Evolutionary conservation across 306 rosid species (phyloP).

Genomic region (Senna siamea): DNA sequence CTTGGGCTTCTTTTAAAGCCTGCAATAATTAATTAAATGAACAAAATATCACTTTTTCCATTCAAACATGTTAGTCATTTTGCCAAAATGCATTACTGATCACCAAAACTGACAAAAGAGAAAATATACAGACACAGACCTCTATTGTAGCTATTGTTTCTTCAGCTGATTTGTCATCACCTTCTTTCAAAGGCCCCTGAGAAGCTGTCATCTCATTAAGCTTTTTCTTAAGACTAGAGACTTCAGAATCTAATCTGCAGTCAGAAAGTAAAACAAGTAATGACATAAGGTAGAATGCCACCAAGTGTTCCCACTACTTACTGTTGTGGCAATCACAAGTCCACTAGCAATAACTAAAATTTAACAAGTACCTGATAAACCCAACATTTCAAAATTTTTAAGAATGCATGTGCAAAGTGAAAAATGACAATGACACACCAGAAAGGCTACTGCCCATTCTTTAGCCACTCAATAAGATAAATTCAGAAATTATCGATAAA

Average conservation of each 20-base stretch:
- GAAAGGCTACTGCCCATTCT: neutral
- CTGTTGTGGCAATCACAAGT: neutral
- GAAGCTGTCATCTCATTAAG: constrained; percentile 64
- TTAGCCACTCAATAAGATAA: neutral
- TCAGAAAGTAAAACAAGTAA: constrained; percentile 42
- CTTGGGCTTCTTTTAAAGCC: constrained; percentile 84
- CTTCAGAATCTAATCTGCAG: constrained; percentile 83
- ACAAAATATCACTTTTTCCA: constrained; percentile 10
- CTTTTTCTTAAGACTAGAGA: constrained; percentile 67
- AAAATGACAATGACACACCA: neutral
- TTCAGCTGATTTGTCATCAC: constrained; percentile 51
- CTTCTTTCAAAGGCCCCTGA: constrained; percentile 53
- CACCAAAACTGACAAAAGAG: neutral
- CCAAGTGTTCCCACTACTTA: constrained; percentile 20
- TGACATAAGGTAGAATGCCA: constrained; percentile 22
- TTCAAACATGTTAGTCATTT: constrained; percentile 16
- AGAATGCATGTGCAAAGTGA: neutral
- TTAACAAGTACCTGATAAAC: neutral
- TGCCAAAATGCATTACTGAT: constrained; percentile 21
- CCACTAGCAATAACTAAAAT: neutral
- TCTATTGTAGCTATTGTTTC: constrained; percentile 74
- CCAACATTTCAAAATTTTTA: neutral
- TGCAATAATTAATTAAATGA: constrained; percentile 38
- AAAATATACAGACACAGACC: constrained; percentile 50
- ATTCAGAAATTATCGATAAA: neutral